Base-by-base conservation (phyloP, 352 stramenopile species). In the Globisporangium perplexum region DNA sequence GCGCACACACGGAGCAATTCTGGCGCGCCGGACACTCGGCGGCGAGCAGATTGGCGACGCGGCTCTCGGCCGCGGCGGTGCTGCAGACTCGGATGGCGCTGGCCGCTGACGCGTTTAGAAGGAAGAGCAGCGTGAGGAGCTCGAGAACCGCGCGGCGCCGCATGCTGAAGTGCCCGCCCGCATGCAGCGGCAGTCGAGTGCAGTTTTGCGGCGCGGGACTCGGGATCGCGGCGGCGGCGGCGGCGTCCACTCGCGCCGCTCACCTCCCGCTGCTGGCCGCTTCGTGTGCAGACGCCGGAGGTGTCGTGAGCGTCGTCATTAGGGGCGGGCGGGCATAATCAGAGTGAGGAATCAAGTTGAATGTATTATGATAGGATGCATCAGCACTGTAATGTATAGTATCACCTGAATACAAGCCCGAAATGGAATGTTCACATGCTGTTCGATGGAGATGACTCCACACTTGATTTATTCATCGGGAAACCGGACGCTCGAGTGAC, bases 1-100 rank as follows among this genome's bases (percentile, higher is more conserved):
- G 23, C 7, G 50, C 54, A 22, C 54, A 60, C 36, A 60, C 46
- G 26, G 54, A 26, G 45, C 54, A 60, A 20, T 24, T 53, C 46
- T 48, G 22, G 26, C 20, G 30, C 1, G 7, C 4, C 11, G 23
- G 17, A 26, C 54, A 60, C 46, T 44, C 45, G 30, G 4, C n/a
- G 2, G 46, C 53, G 2, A 36, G 11, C 12, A 44, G 6, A 5
- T 36, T 39, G 12, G 28, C 17, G 14, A 49, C 46, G 30, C 54
- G 46, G 35, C 35, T 26, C 35, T 38, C 50, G 43, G 30, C 42
- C 17, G 52, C 23, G n/a, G 31, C 35, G 15, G 50, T 33, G n/a
- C 38, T 23, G 15, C 17, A 7, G 38, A 18, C 38, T 11, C 17
- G 17, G 10, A 44, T n/a, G 1, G n/a, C n/a, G n/a, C n/a, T n/a